Conservation (phyloP, 352 stramenopile genomes). For the Globisporangium irregulare region DNA sequence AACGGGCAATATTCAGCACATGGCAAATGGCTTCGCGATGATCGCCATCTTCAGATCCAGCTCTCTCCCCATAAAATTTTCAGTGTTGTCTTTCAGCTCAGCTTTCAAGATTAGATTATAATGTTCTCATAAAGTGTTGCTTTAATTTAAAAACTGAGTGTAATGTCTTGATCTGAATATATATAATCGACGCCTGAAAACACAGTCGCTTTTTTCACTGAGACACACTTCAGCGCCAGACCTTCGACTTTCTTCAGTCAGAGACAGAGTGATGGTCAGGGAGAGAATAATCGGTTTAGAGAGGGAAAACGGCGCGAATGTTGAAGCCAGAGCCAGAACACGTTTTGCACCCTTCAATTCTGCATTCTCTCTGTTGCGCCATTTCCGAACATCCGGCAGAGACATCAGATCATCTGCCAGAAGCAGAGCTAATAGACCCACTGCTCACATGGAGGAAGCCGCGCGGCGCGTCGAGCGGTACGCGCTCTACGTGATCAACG, state of each 20-base stretch:
- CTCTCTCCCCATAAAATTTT: neutral
- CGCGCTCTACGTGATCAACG: slow-evolving; percentile 1
- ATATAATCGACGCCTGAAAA: neutral
- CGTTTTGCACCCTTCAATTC: neutral
- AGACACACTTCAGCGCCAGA: neutral
- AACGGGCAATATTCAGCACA: neutral
- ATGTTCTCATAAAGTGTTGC: neutral
- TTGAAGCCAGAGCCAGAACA: slow-evolving; percentile 9
- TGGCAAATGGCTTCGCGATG: neutral
- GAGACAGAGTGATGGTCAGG: slow-evolving; percentile 3
- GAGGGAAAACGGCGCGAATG: neutral
- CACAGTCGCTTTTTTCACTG: neutral
- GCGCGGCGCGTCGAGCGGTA: slow-evolving; percentile 7
- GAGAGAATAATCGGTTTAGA: slow-evolving; percentile 7
- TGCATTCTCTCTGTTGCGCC: slow-evolving; percentile 6
- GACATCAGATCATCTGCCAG: neutral
- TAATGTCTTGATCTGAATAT: neutral
- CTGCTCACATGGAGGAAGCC: slow-evolving; percentile 10
- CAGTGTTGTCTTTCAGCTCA: neutral
- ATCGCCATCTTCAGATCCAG: neutral
- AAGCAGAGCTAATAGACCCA: neutral
- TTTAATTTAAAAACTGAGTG: neutral
- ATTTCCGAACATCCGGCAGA: neutral
- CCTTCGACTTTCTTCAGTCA: neutral
- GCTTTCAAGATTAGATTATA: neutral